Evolutionary conservation across 2,329 filamentous ascomycete species (phyloP).

Genomic region (Aspergillus chevalieri): DNA sequence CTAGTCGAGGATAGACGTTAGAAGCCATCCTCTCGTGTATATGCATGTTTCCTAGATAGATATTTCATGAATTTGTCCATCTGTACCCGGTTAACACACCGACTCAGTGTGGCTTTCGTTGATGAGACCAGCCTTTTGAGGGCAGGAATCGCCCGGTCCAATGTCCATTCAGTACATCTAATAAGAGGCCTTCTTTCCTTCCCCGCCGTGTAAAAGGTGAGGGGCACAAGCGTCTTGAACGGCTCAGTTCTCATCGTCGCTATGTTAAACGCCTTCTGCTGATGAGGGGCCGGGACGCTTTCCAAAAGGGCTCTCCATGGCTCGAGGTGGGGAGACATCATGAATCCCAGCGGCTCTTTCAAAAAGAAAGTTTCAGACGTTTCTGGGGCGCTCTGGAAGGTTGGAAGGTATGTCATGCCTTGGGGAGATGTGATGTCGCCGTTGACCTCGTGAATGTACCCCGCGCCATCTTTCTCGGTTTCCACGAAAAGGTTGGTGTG

Average conservation of each 20-base stretch:
- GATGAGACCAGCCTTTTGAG: background rate
- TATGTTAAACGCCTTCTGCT: constrained; percentile 9
- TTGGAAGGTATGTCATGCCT: constrained; percentile 5
- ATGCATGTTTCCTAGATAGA: no score
- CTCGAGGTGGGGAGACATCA: constrained; percentile 1
- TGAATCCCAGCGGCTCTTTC: constrained; percentile 2
- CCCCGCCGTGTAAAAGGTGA: constrained; percentile 5
- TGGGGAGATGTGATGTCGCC: constrained; percentile 6
- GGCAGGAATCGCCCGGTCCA: constrained; percentile 8
- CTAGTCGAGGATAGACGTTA: background rate
- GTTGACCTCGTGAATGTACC: constrained; percentile 6
- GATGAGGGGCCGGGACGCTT: constrained; percentile 4
- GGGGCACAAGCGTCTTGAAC: constrained; percentile 3
- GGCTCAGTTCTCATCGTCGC: constrained; percentile 9
- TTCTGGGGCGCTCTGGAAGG: background rate
- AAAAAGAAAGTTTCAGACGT: background rate
- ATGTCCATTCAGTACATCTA: constrained; percentile 13
- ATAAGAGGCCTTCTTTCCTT: constrained; percentile 3
- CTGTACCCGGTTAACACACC: no score
- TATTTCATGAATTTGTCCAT: no score
- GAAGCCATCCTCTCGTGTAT: no score
- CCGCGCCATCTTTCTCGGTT: constrained; percentile 1
- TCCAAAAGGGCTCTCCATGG: constrained; percentile 2
- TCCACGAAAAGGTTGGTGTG: constrained; percentile 9
- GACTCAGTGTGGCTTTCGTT: no score